Evolutionary conservation across 352 stramenopile species (phyloP).

Genomic region (Aphanomyces euteiches): DNA sequence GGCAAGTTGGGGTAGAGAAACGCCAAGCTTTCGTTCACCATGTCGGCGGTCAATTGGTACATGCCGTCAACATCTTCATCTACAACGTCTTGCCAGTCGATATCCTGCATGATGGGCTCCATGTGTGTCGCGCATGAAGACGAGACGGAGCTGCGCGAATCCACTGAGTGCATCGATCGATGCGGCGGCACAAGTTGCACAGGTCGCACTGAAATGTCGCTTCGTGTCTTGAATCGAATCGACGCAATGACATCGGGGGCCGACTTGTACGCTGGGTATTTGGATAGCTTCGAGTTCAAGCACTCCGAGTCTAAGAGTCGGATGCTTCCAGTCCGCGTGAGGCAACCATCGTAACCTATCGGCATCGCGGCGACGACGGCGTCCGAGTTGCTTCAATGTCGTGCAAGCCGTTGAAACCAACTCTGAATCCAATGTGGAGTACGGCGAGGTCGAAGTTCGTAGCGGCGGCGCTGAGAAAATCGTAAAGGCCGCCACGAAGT

Average conservation of each 20-base stretch:
- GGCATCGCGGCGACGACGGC: constrained; percentile 5
- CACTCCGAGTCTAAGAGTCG: constrained; percentile 8
- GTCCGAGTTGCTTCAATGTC: not conserved
- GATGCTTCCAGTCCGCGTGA: constrained; percentile 8
- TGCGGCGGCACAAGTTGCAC: constrained; percentile 4
- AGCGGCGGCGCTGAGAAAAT: constrained; percentile 6
- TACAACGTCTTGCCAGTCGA: constrained; percentile 27
- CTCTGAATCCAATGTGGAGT: not conserved
- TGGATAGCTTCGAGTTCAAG: constrained; percentile 10
- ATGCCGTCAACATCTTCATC: constrained; percentile 35
- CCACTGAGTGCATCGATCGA: not conserved
- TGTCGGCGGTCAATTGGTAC: constrained; percentile 45
- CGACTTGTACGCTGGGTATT: constrained; percentile 27
- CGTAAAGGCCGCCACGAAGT: not conserved
- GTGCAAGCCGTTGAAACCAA: constrained; percentile 5
- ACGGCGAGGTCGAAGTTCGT: constrained; percentile 11
- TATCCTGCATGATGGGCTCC: constrained; percentile 2
- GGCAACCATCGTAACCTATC: constrained; percentile 4
- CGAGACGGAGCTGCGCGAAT: too few relatives aligned
- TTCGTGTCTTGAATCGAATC: constrained; percentile 7
- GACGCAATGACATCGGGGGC: constrained; percentile 26
- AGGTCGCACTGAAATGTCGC: not conserved
- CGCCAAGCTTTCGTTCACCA: constrained; percentile 35
- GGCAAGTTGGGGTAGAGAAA: constrained; percentile 40
- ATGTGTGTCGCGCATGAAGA: constrained; percentile 8